Percentiles rank a stretch among this genome's conserved stretches.
phyloP scores from a whole-genome alignment of 192 early-diverging fungal genomes.

The Anaeromyces robustus region DNA sequence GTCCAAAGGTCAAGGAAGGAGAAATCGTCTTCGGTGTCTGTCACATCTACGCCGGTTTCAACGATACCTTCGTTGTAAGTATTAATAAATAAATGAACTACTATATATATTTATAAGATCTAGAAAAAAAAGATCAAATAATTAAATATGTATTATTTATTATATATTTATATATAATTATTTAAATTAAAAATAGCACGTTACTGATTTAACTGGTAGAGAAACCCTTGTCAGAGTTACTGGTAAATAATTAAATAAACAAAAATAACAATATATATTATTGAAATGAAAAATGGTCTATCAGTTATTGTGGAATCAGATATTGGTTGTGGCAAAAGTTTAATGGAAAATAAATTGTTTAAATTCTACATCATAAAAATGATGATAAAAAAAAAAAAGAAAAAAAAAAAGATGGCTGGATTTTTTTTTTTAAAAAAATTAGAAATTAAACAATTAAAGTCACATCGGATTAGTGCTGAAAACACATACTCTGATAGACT shows the following conservation, averaged over 20 bases:
- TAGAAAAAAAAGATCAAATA: too few relatives aligned
- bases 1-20: conserved; percentile 92
- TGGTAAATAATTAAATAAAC: conserved; percentile 47
- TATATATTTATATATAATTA: neutral
- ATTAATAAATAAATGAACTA: neutral
- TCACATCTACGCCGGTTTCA: conserved; percentile 98
- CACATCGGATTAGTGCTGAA: neutral
- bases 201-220: conserved; percentile 98
- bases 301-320: neutral
- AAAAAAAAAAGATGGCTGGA: neutral
- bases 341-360: neutral
- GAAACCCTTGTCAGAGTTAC: conserved; percentile 99
- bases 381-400: too few relatives aligned
- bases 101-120: too few relatives aligned
- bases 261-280: neutral
- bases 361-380: neutral
- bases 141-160: neutral
- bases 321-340: neutral
- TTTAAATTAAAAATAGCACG: conserved; percentile 41
- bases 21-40: conserved; percentile 99
- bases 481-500: neutral
- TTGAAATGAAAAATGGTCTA: neutral
- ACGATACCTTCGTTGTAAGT: conserved; percentile 91
- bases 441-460: neutral
- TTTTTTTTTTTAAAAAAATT: neutral